These are phyloP conservation scores for Orbilia brochopaga DNA, from an alignment of 2,329 filamentous ascomycete genomes.

Conservation along the genomic window DNA sequence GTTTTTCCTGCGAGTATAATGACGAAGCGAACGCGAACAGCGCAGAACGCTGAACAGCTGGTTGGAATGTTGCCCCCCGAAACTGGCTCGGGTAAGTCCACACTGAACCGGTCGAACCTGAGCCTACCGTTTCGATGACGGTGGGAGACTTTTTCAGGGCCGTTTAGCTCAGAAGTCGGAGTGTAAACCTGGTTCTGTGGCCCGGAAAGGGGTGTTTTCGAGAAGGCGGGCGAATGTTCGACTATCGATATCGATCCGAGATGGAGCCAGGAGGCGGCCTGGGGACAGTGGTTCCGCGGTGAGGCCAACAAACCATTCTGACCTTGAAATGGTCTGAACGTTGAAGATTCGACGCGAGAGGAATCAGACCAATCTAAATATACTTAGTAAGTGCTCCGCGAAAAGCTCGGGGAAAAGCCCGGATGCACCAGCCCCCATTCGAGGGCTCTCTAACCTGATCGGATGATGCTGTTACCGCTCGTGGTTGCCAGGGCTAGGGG, in stretches of 20 bases:
- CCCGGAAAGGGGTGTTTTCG: neutral
- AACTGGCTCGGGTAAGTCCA: too few species aligned
- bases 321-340: slow-evolving; percentile 2
- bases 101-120: too few species aligned
- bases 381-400: slow-evolving; percentile 38
- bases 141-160: neutral
- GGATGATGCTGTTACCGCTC: slow-evolving; percentile 30
- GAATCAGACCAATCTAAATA: slow-evolving; percentile 36
- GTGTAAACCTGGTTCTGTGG: neutral
- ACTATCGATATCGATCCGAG: slow-evolving; percentile 36
- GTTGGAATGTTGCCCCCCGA: too few species aligned
- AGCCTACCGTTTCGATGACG: neutral
- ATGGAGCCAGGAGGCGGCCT: slow-evolving; percentile 32
- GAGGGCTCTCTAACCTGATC: slow-evolving; percentile 17
- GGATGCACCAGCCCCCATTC: slow-evolving; percentile 37
- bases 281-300: slow-evolving; percentile 41
- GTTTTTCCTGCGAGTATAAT: too few species aligned
- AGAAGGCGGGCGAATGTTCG: slow-evolving; percentile 6
- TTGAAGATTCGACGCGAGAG: slow-evolving; percentile 9
- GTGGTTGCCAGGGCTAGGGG: slow-evolving; percentile 17
- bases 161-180: neutral
- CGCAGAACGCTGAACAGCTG: too few species aligned
- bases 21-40: too few species aligned
- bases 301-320: slow-evolving; percentile 42
- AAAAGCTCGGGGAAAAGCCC: slow-evolving; percentile 24